These are phyloP conservation scores for Podaxis pistillaris DNA, from an alignment of 768 basidiomycete species.

Conservation along the genomic window DNA sequence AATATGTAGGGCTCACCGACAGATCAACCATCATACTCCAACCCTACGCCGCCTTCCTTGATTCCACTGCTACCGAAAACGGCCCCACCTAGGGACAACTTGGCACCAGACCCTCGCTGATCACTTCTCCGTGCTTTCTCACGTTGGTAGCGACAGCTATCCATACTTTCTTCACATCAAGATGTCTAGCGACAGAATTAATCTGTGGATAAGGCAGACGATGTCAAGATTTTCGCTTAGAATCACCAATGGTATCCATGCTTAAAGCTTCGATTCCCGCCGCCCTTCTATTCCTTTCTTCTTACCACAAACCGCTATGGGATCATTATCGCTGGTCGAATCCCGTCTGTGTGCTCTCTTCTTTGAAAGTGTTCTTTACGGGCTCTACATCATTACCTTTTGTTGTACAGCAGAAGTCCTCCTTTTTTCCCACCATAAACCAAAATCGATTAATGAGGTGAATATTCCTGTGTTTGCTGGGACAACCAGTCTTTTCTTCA, in stretches of 20 bases:
- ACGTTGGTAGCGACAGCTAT: not conserved
- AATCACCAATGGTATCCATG: too few species aligned
- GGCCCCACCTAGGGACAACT: not conserved
- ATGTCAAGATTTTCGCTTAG: too few species aligned
- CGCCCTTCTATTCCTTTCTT: not conserved
- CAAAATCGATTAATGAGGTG: not conserved
- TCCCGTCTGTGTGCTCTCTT: slow-evolving; percentile 12
- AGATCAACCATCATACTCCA: not conserved
- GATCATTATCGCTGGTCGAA: not conserved
- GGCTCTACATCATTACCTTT: slow-evolving; percentile 8
- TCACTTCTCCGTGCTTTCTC: not conserved
- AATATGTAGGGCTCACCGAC: not conserved
- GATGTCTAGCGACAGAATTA: too few species aligned
- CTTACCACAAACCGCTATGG: not conserved
- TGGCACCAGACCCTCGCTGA: not conserved
- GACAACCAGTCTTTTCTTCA: slow-evolving; percentile 1
- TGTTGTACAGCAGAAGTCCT: not conserved
- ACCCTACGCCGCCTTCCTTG: not conserved
- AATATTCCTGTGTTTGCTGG: slow-evolving; percentile 9
- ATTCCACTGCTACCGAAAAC: not conserved
- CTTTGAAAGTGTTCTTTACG: slow-evolving; percentile 6
- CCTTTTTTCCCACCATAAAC: not conserved
- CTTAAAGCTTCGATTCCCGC: not conserved
- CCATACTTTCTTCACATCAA: too few species aligned
- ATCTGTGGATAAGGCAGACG: too few species aligned